These are phyloP conservation scores for Coemansia sp. DNA, from an alignment of 192 early-diverging fungal species.

Conservation along the genomic window DNA sequence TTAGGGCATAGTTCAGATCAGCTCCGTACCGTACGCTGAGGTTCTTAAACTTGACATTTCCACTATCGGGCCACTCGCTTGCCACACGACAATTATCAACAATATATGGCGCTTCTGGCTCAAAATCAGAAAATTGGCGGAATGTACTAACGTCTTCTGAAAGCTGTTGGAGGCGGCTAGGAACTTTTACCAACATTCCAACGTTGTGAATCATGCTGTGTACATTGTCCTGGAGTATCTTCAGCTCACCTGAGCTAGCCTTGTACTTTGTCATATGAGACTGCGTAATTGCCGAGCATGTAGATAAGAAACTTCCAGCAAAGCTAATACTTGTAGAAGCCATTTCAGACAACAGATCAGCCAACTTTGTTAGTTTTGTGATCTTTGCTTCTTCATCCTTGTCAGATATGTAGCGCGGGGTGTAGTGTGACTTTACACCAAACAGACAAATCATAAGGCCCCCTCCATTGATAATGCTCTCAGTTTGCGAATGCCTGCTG, in stretches of 20 bases:
- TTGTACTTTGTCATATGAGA: background rate
- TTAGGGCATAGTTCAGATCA: constrained; percentile 56
- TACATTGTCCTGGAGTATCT: background rate
- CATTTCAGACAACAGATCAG: constrained; percentile 59
- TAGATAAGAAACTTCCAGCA: constrained; percentile 25
- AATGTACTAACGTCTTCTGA: background rate
- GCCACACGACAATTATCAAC: constrained; percentile 34
- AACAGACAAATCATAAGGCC: constrained; percentile 70
- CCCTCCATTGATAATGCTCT: constrained; percentile 58
- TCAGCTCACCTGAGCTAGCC: background rate
- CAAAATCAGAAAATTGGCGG: constrained; percentile 34
- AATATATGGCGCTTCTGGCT: constrained; percentile 36
- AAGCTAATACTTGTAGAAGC: constrained; percentile 53
- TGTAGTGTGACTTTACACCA: constrained; percentile 59
- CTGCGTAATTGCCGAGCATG: background rate
- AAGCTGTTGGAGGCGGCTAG: background rate
- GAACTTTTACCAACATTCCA: background rate
- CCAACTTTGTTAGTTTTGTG: constrained; percentile 57
- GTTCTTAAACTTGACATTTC: constrained; percentile 60
- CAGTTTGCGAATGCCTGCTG: constrained; percentile 5
- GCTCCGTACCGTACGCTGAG: constrained; percentile 64
- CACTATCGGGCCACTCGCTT: constrained; percentile 62
- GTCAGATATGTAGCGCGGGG: constrained; percentile 52
- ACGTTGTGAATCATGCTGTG: background rate
- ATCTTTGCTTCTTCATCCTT: constrained; percentile 63